These are phyloP conservation scores for Leucocoprinus sp. DNA, from an alignment of 768 basidiomycete genomes.

Conservation along the genomic window DNA sequence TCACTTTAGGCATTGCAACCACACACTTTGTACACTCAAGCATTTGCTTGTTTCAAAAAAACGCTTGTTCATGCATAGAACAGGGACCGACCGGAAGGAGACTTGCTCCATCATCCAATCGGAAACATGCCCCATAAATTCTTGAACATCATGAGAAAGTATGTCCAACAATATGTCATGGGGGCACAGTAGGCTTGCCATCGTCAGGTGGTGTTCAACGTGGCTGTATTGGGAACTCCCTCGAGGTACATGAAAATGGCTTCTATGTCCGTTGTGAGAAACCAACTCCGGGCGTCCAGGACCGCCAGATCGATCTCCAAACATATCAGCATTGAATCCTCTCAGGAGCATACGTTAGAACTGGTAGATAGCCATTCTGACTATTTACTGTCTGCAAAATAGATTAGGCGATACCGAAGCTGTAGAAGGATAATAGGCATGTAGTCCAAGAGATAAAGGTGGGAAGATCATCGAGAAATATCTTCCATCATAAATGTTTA, in stretches of 20 bases:
- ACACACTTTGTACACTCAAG: no score
- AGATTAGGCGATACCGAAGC: no score
- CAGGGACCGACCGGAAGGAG: not conserved
- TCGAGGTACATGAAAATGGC: not conserved
- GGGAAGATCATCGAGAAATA: not conserved
- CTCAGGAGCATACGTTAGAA: no score
- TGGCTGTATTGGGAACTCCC: not conserved
- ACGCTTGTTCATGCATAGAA: no score
- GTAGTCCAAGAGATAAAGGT: not conserved
- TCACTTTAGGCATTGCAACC: no score
- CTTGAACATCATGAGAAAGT: not conserved
- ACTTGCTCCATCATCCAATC: not conserved
- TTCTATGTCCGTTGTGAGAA: slow-evolving; percentile 1
- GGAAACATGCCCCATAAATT: not conserved
- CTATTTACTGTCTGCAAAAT: no score
- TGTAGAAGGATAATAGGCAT: no score
- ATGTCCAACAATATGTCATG: not conserved
- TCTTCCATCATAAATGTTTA: not conserved
- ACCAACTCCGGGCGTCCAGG: no score
- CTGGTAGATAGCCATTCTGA: no score
- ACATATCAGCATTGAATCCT: no score
- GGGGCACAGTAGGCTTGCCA: not conserved
- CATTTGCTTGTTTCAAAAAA: no score
- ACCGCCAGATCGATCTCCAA: no score
- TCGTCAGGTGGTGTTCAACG: slow-evolving; percentile 3